A percentile compares a stretch with the other conserved stretches of the same genome.
phyloP scores from a whole-genome alignment of 805 yeast species.

The Lachancea quebecensis region DNA sequence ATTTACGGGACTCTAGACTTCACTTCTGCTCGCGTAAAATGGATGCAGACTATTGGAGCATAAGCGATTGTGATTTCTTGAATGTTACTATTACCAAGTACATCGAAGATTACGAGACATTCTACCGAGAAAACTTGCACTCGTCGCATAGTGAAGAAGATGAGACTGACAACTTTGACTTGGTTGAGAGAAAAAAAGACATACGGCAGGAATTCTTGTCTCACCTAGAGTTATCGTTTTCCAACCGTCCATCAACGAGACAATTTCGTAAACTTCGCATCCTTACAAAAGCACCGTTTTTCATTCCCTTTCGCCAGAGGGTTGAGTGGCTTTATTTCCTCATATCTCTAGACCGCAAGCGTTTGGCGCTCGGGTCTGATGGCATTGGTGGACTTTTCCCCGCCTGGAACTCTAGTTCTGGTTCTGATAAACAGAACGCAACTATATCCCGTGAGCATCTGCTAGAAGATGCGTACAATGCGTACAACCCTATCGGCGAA shows the following conservation, averaged over 20 bases:
- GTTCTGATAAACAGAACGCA: conserved; percentile 32
- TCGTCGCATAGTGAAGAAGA: conserved; percentile 12
- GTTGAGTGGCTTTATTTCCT: conserved; percentile 65
- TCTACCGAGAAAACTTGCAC: conserved; percentile 17
- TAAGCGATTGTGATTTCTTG: conserved; percentile 19
- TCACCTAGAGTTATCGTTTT: conserved; percentile 11
- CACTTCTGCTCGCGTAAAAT: conserved; percentile 17
- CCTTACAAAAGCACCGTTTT: conserved; percentile 64
- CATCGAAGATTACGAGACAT: conserved; percentile 22
- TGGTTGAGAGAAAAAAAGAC: conserved; percentile 20
- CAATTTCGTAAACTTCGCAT: conserved; percentile 39
- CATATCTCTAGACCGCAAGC: conserved; percentile 45
- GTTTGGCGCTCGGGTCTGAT: conserved; percentile 19
- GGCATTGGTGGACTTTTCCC: conserved; percentile 7
- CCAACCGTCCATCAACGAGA: conserved; percentile 10
- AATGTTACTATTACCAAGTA: conserved; percentile 19
- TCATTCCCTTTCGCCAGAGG: conserved; percentile 67
- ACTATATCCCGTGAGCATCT: conserved; percentile 61
- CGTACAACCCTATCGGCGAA: conserved; percentile 47
- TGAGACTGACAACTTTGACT: conserved; percentile 30
- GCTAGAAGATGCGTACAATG: conserved; percentile 67
- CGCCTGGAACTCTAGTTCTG: conserved; percentile 13
- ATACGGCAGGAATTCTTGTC: conserved; percentile 36
- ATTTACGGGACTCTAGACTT: conserved; percentile 26
- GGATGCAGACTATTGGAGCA: conserved; percentile 18